Evolutionary conservation across 2,329 filamentous ascomycete species (phyloP), one percentile per base, ranked within the genome.

Genomic region (Tolypocladium cylindrosporum): DNA sequence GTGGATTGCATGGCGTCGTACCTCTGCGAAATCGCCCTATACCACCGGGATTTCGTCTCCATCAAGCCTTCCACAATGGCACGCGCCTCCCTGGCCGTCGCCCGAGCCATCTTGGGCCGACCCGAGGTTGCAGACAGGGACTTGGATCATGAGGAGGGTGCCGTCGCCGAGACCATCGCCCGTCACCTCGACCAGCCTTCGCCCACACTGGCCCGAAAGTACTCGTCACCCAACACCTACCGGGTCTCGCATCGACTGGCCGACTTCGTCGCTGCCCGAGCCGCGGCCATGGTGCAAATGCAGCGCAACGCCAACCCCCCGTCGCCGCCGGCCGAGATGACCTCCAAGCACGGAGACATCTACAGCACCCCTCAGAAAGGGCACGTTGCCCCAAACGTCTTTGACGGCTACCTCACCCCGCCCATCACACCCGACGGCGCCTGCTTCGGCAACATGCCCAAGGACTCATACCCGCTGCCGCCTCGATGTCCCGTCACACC

Each of bases 1-100:
- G 88, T 96, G 27, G 91, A 97, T 77, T 88, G 96, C 74, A 93
- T 99, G 89, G 87, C 92, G 21, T 82, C 89, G 62, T 99, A 97
- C 78, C 88, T 99, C 61, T 88, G 90, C 69, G 94, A 99, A 77
- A 93, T 97, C 67, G 90, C 92, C 52, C 80, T 97, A 48, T 99
- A 97, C 76, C 91, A 97, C 78, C 89, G 93, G 68, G 94, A 97
- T 64, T 99, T 99, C 67, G 92, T 99, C 61, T 94, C 92, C 19
- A 91, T 89, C 58, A 88, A 88, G 68, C 91, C 94, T 24, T 96
- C 93, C 0, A 87, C 92, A 63, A 90, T 99, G 81, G 92, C 94
- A 51, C 84, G 91, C 64, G 88, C 91, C 50, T 91, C 92, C 13
- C 79, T 97, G 58, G 91, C 91, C 56, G 82, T 99, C 45, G 87